Evolutionary conservation across 345 rosid genomes (phyloP).

Genomic region (Clarkia xantiana): DNA sequence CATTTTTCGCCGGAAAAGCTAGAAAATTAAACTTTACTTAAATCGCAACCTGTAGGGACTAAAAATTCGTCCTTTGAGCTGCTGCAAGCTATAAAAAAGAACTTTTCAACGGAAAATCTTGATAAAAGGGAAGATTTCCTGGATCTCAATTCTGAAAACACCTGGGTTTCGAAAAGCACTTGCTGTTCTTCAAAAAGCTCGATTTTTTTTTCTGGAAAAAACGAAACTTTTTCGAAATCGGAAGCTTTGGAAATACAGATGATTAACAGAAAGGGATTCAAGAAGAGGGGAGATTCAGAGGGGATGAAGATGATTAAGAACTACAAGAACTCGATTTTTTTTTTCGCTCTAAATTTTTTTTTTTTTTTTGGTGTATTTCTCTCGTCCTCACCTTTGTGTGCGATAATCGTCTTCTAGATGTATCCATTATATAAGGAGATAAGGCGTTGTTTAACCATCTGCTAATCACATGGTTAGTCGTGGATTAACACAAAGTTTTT

Average conservation of each 20-base stretch:
- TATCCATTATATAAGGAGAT: too few species aligned
- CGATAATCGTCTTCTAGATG: too few species aligned
- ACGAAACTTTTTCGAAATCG: slow-evolving; percentile 32
- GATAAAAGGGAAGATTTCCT: slow-evolving; percentile 13
- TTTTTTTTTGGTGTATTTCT: too few species aligned
- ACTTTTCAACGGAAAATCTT: not conserved
- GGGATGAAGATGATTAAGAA: slow-evolving; percentile 11
- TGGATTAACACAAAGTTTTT: too few species aligned
- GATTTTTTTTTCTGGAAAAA: slow-evolving; percentile 6
- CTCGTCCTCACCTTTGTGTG: too few species aligned
- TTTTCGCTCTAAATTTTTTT: too few species aligned
- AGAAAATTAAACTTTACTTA: too few species aligned
- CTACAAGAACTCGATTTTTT: slow-evolving; percentile 11
- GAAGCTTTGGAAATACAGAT: slow-evolving; percentile 44
- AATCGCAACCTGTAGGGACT: slow-evolving; percentile 33
- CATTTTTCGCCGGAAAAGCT: too few species aligned
- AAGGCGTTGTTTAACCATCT: too few species aligned
- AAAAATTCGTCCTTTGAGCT: slow-evolving; percentile 51
- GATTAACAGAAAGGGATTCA: slow-evolving; percentile 68
- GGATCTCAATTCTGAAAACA: slow-evolving; percentile 77
- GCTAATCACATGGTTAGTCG: too few species aligned
- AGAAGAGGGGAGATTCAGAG: slow-evolving; percentile 28
- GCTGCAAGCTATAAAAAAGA: slow-evolving; percentile 8
- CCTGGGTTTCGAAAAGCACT: slow-evolving; percentile 34
- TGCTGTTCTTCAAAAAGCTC: slow-evolving; percentile 2